Conservation (phyloP, 2,329 filamentous ascomycete species). For the Pseudopyricularia cyperi region DNA sequence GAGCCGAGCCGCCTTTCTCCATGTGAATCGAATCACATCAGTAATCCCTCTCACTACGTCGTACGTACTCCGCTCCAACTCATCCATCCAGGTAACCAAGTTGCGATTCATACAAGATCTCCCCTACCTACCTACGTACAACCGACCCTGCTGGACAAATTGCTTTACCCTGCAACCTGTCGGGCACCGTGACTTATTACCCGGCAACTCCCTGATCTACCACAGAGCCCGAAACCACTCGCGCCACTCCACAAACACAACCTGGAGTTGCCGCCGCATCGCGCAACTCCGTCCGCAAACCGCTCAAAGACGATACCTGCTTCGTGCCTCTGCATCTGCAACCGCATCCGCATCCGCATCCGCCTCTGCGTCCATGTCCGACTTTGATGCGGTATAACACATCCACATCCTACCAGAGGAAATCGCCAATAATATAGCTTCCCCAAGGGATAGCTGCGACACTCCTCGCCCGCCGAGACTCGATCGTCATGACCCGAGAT, state of each 20-base stretch:
- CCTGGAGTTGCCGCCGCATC: background rate
- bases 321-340: no score
- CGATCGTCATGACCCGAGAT: slow-evolving; percentile 33
- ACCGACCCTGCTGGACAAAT: background rate
- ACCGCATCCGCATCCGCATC: no score
- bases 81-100: no score
- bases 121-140: background rate
- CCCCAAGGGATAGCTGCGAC: background rate
- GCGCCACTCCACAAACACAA: background rate
- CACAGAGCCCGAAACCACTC: background rate
- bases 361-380: background rate
- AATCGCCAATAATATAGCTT: background rate
- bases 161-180: background rate
- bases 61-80: background rate
- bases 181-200: no score
- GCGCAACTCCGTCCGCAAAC: background rate
- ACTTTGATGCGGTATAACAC: background rate
- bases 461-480: slow-evolving; percentile 1
- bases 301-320: no score
- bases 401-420: background rate
- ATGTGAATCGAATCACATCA: background rate
- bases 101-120: no score
- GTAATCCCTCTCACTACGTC: background rate
- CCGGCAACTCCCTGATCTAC: background rate
- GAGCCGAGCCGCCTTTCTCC: no score